Evolutionary conservation across 148 eudicot species (phyloP).

Genomic region (Spergularia bocconei): DNA sequence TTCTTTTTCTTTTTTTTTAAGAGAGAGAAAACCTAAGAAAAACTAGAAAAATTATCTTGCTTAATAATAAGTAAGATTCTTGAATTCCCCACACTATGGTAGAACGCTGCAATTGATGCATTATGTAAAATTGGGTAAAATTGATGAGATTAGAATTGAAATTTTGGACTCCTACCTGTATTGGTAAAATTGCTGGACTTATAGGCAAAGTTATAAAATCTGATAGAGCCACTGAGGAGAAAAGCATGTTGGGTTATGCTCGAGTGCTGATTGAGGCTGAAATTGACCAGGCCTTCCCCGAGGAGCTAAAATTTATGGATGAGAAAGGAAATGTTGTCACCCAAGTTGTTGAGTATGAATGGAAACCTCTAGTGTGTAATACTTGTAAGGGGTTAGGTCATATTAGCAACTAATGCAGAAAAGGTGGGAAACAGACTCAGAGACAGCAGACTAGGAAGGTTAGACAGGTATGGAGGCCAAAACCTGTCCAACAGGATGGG

Average conservation of each 20-base stretch:
- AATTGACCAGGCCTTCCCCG: neutral
- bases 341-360: neutral
- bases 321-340: neutral
- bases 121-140: neutral
- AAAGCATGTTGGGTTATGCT: neutral
- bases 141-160: neutral
- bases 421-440: neutral
- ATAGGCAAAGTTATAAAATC: neutral
- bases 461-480: neutral
- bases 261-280: neutral
- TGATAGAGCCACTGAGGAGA: neutral
- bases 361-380: neutral
- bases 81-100: no score
- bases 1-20: neutral
- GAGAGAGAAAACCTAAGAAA: no score
- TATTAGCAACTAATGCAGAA: neutral
- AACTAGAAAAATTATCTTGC: no score
- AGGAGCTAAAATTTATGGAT: neutral
- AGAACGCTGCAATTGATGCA: neutral
- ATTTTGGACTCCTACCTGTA: neutral
- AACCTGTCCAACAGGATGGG: neutral
- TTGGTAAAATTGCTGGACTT: accelerated
- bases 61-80: no score
- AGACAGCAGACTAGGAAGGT: no score
- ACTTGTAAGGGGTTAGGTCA: neutral